Conservation (phyloP, 495 filamentous ascomycete species). For the Aspergillus saccharolyticus region DNA sequence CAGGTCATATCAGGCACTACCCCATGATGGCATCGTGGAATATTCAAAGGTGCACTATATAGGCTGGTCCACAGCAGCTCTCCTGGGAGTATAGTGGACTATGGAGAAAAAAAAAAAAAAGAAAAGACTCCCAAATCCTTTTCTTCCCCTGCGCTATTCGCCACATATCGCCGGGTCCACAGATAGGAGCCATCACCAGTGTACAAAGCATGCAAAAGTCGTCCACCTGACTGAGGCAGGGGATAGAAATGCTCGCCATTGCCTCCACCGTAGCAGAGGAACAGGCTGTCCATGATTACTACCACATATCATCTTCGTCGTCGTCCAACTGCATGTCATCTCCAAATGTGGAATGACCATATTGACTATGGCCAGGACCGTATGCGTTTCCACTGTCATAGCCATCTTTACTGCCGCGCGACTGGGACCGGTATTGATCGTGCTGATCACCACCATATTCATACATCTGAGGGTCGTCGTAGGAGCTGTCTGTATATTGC, state of each 20-base stretch:
- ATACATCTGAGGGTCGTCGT: slow-evolving; percentile 55
- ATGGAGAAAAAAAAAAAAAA: background rate
- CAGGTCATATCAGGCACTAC: slow-evolving; percentile 16
- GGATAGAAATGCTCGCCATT: slow-evolving; percentile 21
- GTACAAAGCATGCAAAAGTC: slow-evolving; percentile 24
- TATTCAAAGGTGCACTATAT: slow-evolving; percentile 18
- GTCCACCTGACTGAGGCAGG: slow-evolving; percentile 27
- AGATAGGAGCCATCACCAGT: slow-evolving; percentile 20
- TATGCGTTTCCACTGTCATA: slow-evolving; percentile 46
- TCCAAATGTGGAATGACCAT: slow-evolving; percentile 47
- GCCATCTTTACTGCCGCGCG: slow-evolving; percentile 46
- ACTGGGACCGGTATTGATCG: slow-evolving; percentile 49
- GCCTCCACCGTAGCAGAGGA: slow-evolving; percentile 1
- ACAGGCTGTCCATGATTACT: slow-evolving; percentile 23
- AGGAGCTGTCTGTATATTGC: slow-evolving; percentile 49
- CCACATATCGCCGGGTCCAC: slow-evolving; percentile 11
- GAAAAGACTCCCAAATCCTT: background rate
- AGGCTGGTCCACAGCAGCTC: slow-evolving; percentile 8
- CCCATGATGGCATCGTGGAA: slow-evolving; percentile 4
- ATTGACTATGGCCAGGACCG: slow-evolving; percentile 40
- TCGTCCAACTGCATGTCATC: slow-evolving; percentile 45
- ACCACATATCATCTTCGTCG: slow-evolving; percentile 56
- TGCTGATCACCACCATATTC: slow-evolving; percentile 52
- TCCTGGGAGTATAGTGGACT: background rate
- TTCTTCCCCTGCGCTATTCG: slow-evolving; percentile 8